Evolutionary conservation across 179 eudicot species (phyloP).

Genomic region (Actinidia chinensis): DNA sequence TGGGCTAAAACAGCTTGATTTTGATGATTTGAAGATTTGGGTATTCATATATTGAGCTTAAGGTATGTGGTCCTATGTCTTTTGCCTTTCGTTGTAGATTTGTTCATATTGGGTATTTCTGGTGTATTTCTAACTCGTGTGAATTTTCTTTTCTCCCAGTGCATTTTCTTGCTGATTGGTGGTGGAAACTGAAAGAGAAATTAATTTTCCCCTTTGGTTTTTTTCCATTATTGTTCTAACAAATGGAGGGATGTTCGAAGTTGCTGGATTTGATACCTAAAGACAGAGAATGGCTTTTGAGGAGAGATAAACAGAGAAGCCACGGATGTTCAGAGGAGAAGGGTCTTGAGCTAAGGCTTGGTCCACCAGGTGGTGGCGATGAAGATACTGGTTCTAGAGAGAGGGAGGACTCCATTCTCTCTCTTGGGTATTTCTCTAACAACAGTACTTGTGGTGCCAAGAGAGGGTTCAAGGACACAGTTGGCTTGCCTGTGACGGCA

Average conservation of each 20-base stretch:
- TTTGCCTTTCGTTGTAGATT: neutral
- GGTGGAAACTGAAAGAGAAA: constrained; percentile 4
- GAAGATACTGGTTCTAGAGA: constrained; percentile 21
- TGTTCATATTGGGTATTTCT: neutral
- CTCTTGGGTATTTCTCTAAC: constrained; percentile 32
- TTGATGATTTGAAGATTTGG: constrained; percentile 37
- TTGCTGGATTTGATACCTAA: constrained; percentile 60
- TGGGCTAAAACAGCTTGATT: neutral
- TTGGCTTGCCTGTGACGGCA: constrained; percentile 30
- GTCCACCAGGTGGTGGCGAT: constrained; percentile 63
- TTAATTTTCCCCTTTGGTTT: constrained; percentile 18
- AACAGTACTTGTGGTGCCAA: constrained; percentile 1
- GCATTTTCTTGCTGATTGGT: constrained; percentile 8
- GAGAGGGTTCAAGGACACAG: neutral
- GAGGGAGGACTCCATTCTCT: constrained; percentile 31
- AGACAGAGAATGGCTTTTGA: constrained; percentile 29
- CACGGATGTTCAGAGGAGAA: constrained; percentile 46
- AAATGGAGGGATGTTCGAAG: constrained; percentile 32
- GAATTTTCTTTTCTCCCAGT: neutral
- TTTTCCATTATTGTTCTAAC: neutral
- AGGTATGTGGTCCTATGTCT: constrained; percentile 15
- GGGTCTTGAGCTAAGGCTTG: constrained; percentile 81
- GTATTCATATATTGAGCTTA: constrained; percentile 25
- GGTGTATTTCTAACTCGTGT: neutral
- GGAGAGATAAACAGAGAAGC: constrained; percentile 20